phyloP scores from a whole-genome alignment of 2,329 filamentous ascomycete species.

The Alternaria rosae region DNA sequence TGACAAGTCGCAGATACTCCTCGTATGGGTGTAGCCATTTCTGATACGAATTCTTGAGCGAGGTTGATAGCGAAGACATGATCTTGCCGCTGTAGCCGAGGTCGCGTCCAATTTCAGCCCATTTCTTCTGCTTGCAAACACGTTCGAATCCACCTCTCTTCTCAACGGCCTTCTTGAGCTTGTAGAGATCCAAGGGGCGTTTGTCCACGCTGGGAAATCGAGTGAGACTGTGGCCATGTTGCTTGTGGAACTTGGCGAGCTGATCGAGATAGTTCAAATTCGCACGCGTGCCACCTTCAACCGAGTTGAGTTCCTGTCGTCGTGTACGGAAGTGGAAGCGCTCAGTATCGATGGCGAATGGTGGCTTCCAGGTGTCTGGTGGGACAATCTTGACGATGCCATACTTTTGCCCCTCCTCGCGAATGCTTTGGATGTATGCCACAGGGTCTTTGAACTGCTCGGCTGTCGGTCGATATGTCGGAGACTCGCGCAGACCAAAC shows the following conservation, averaged over 20 bases:
- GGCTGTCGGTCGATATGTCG: constrained; percentile 86
- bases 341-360: constrained; percentile 97
- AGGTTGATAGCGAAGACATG: constrained; percentile 98
- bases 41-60: constrained; percentile 97
- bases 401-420: constrained; percentile 82
- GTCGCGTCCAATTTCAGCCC: constrained; percentile 97
- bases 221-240: constrained; percentile 92
- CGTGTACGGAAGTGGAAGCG: constrained; percentile 96
- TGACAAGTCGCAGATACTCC: constrained; percentile 87
- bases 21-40: constrained; percentile 97
- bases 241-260: constrained; percentile 94
- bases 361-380: constrained; percentile 90
- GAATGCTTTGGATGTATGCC: constrained; percentile 91
- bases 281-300: constrained; percentile 95
- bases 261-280: constrained; percentile 97
- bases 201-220: constrained; percentile 97
- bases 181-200: constrained; percentile 92
- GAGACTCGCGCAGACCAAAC: constrained; percentile 87
- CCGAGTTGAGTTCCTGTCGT: constrained; percentile 95
- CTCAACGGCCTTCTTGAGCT: constrained; percentile 95
- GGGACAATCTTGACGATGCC: constrained; percentile 97
- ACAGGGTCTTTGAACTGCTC: constrained; percentile 96
- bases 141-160: constrained; percentile 92
- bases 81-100: constrained; percentile 99
- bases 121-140: constrained; percentile 98